These are phyloP conservation scores for Protostelium mycophagum DNA, from an alignment of 78 protist species.

Conservation along the genomic window DNA sequence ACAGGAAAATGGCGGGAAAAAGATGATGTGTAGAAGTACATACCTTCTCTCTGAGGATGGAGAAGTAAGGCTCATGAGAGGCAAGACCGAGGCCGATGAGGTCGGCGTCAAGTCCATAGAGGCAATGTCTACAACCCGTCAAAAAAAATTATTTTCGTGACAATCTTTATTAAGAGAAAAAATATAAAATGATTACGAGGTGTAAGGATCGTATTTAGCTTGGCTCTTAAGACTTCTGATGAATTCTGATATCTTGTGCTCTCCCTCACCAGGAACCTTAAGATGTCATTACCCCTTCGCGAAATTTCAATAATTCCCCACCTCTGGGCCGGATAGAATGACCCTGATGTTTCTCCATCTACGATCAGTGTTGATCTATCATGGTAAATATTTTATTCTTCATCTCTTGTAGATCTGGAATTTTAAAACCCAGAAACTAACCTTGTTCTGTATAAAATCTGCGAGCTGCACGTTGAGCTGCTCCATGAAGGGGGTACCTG, in stretches of 20 bases:
- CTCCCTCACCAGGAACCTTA: slow-evolving; percentile 88
- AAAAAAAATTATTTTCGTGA: no score
- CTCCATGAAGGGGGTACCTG: slow-evolving; percentile 92
- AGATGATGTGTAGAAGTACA: not conserved
- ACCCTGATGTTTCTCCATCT: slow-evolving; percentile 23
- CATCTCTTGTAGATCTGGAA: no score
- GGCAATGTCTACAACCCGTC: slow-evolving; percentile 75
- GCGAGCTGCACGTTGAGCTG: slow-evolving; percentile 5
- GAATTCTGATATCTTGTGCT: slow-evolving; percentile 89
- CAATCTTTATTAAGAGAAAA: not conserved
- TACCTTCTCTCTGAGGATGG: slow-evolving; percentile 84
- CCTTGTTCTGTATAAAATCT: not conserved
- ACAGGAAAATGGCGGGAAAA: not conserved
- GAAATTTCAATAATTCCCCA: no score
- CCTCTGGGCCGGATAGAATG: slow-evolving; percentile 10
- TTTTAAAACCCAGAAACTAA: not conserved
- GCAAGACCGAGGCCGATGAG: slow-evolving; percentile 87
- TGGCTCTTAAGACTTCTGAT: slow-evolving; percentile 56
- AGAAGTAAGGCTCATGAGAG: slow-evolving; percentile 86
- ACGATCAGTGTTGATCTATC: not conserved
- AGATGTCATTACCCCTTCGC: no score
- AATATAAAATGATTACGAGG: not conserved
- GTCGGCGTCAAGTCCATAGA: slow-evolving; percentile 95
- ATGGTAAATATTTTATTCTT: no score
- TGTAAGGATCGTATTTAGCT: slow-evolving; percentile 37